Percentiles rank a stretch among this genome's conserved stretches.
These are phyloP conservation scores for Schizochytrium sp. DNA, from an alignment of 108 stramenopile genomes.

Conservation along the genomic window DNA sequence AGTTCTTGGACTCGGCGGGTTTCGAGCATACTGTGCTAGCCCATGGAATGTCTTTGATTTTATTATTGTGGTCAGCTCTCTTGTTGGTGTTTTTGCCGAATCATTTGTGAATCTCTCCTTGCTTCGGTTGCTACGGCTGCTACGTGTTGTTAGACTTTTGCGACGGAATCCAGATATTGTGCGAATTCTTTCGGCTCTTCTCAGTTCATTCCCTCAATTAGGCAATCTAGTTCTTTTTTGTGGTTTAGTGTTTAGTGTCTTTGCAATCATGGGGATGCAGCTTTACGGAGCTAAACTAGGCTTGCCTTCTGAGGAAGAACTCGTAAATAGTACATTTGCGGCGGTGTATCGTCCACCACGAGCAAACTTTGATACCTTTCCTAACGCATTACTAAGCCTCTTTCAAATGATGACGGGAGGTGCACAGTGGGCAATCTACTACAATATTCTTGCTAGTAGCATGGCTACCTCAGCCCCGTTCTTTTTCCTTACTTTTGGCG, in stretches of 20 bases:
- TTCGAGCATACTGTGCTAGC: constrained; percentile 66
- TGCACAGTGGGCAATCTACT: constrained; percentile 81
- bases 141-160: constrained; percentile 78
- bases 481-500: constrained; percentile 75
- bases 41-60: constrained; percentile 75
- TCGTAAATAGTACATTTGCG: constrained; percentile 61
- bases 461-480: constrained; percentile 35
- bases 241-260: constrained; percentile 80
- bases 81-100: constrained; percentile 63
- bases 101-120: constrained; percentile 65
- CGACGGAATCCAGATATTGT: constrained; percentile 71
- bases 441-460: constrained; percentile 60
- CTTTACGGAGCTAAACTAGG: constrained; percentile 65
- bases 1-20: constrained; percentile 58
- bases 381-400: constrained; percentile 76
- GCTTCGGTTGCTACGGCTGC: constrained; percentile 78
- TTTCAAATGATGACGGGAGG: constrained; percentile 83
- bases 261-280: constrained; percentile 78
- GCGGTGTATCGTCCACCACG: constrained; percentile 71
- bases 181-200: constrained; percentile 77
- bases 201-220: constrained; percentile 75
- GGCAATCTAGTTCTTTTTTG: constrained; percentile 79
- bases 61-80: constrained; percentile 70
- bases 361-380: constrained; percentile 80
- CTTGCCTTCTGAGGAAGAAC: background rate